Base-by-base conservation (phyloP, 192 early-diverging fungal species). In the Coemansia sp. region DNA sequence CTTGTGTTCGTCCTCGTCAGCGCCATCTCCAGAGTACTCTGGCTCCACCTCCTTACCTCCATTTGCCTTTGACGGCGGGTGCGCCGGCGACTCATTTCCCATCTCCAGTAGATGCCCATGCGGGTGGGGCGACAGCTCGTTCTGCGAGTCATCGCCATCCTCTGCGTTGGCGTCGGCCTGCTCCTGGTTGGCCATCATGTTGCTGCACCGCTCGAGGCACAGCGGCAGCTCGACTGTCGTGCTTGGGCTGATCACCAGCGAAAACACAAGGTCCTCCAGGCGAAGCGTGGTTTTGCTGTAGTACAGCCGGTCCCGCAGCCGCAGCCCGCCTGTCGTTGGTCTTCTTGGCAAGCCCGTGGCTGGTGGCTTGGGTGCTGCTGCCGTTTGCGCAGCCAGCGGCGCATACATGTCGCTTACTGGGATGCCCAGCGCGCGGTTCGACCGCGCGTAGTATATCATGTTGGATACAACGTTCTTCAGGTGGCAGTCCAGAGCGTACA, bases 401-500 rank as follows among this genome's bases (percentile, higher is more conserved):
- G 35, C 48, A 21, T 43, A 41, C 3, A 58, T 45, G 53, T 53
- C 53, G 56, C 62, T 62, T 38, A 83, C 81, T 1, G 75, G 76
- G 21, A 84, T 87, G 20, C 88, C 89, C 52, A 89, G 72, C 5
- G 88, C 71, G 23, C 88, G 85, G 73, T 90, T 90, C 6, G 84
- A 78, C 30, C 90, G 81, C 41, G 85, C 71, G 58, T 90, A 89
- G 78, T 84, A 86, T 30, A 92, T 87, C 59, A 85, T 86, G 33
- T 88, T 89, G 30, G 87, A 88, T 45, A 92, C 78, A 12, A 89
- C 80, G 56, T 87, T 87, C 60, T 89, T 89, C 60, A 92, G 78
- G 60, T 92, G 89, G 58, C 84, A 87, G 78, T 92, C 91, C 64
- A 90, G 76, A 6, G 88, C 88, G 61, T 88, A 87, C 38, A 90